Evolutionary conservation across 805 yeast genomes (phyloP).

Genomic region (Millerago galiae): DNA sequence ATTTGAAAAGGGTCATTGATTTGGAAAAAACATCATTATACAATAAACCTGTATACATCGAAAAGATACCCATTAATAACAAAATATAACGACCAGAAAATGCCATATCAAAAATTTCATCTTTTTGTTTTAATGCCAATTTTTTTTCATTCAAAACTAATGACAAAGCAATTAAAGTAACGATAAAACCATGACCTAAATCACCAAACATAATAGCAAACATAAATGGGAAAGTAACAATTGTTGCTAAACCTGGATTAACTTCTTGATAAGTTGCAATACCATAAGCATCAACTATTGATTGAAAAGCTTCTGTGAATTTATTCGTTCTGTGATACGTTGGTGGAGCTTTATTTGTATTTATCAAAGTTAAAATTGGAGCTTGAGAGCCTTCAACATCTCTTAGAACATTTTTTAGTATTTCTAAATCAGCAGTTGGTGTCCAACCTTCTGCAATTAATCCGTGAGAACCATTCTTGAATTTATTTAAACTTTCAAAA

Average conservation of each 20-base stretch:
- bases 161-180: slow-evolving; percentile 64
- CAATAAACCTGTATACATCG: slow-evolving; percentile 90
- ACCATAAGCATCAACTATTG: slow-evolving; percentile 93
- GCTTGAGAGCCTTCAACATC: slow-evolving; percentile 33
- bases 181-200: slow-evolving; percentile 87
- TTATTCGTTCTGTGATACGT: slow-evolving; percentile 90
- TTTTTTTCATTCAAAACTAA: slow-evolving; percentile 70
- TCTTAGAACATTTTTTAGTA: slow-evolving; percentile 61
- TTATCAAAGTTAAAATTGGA: slow-evolving; percentile 46
- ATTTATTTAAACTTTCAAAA: slow-evolving; percentile 72
- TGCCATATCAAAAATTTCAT: slow-evolving; percentile 96
- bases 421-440: slow-evolving; percentile 68
- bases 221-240: slow-evolving; percentile 95
- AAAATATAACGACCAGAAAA: slow-evolving; percentile 87
- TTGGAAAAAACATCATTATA: slow-evolving; percentile 92
- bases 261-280: slow-evolving; percentile 89
- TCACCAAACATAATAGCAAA: slow-evolving; percentile 99
- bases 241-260: slow-evolving; percentile 92
- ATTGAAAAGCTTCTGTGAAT: slow-evolving; percentile 89
- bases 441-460: slow-evolving; percentile 96
- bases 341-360: slow-evolving; percentile 86
- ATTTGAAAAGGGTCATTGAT: slow-evolving; percentile 76
- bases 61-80: slow-evolving; percentile 86
- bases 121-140: slow-evolving; percentile 66
- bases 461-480: slow-evolving; percentile 79